Evolutionary conservation across 2,329 filamentous ascomycete species (phyloP).

Genomic region (Metarhizium anisopliae): DNA sequence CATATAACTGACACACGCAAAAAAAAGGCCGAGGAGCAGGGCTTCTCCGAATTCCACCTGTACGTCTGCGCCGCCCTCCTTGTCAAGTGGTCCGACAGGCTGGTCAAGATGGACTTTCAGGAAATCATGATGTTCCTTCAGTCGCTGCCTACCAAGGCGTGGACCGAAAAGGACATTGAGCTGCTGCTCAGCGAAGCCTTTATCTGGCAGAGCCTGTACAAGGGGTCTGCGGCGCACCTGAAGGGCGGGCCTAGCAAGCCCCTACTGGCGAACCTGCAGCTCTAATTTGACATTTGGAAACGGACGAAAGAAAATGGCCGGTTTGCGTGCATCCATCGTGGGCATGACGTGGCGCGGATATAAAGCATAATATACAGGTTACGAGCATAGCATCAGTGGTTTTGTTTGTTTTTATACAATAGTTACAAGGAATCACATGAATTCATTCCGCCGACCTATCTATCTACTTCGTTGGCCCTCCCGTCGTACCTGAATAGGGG

Average conservation of each 20-base stretch:
- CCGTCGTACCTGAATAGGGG: too few species aligned
- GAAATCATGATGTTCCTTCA: conserved; percentile 99
- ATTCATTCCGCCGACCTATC: not conserved
- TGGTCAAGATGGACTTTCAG: conserved; percentile 95
- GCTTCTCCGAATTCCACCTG: conserved; percentile 95
- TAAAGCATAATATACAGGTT: not conserved
- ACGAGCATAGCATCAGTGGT: not conserved
- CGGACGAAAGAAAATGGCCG: too few species aligned
- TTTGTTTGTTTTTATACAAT: not conserved
- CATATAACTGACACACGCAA: not conserved
- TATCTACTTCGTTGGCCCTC: not conserved
- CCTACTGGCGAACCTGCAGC: conserved; percentile 26
- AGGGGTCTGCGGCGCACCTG: conserved; percentile 86
- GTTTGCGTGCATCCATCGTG: too few species aligned
- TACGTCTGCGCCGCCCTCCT: conserved; percentile 97
- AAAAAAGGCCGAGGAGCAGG: conserved; percentile 84
- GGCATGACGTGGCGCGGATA: not conserved
- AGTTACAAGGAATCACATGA: not conserved
- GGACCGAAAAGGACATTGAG: conserved; percentile 98
- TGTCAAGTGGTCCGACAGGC: conserved; percentile 94
- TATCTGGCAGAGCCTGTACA: conserved; percentile 97
- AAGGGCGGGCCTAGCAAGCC: conserved; percentile 38
- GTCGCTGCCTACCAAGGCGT: conserved; percentile 80
- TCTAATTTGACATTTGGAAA: conserved; percentile 13
- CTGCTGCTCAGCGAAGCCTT: conserved; percentile 91